Evolutionary conservation across 2,329 filamentous ascomycete genomes (phyloP), one percentile per base, ranked within the genome.

Genomic region (Fusarium udum): DNA sequence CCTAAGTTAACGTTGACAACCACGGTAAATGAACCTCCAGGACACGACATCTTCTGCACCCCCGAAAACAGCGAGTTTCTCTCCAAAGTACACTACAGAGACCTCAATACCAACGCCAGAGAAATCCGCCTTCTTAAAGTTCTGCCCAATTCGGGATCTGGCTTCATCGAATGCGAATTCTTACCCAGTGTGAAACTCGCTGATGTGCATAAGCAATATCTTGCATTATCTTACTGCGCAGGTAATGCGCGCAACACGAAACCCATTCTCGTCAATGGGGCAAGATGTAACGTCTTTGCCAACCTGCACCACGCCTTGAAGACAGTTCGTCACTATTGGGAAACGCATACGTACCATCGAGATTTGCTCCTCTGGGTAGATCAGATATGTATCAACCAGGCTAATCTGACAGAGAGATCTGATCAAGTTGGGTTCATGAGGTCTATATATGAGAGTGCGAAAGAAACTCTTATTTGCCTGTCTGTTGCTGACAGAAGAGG

Each of bases 1-100:
- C 3, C 3, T 26, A 1, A 34, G 3, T 15, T 4, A 22, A 4
- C 7, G 10, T n/a, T 1, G 7, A 13, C 18, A 1, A 7, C 18
- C 18, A 3, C 13, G 2, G 5, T 20, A 1, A 26, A 22, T 6
- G 26, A 53, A 0, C 59, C 28, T 1, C 69, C 69, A 1, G 69
- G 70, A 3, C 51, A 70, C 15, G 60, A 72, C 10, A 62, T 73
- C 6, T 72, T 72, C 16, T 66, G 46, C 22, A 72, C 69, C 1
- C 70, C 65, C 8, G 60, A 72, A 16, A 72, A 70, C 11, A 58
- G 40, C 7, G 45, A 36, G 0, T 66, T 72, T 16, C 20, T 56
- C 4, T 66, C 39, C 0, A 12, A 12, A 10, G 20, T 24, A 0
- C 26, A 24, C 0, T 72, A 70, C 4, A 20, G 1, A 5, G 31